Base-by-base conservation (phyloP, 2,329 filamentous ascomycete species). In the Aspergillus uvarum region DNA sequence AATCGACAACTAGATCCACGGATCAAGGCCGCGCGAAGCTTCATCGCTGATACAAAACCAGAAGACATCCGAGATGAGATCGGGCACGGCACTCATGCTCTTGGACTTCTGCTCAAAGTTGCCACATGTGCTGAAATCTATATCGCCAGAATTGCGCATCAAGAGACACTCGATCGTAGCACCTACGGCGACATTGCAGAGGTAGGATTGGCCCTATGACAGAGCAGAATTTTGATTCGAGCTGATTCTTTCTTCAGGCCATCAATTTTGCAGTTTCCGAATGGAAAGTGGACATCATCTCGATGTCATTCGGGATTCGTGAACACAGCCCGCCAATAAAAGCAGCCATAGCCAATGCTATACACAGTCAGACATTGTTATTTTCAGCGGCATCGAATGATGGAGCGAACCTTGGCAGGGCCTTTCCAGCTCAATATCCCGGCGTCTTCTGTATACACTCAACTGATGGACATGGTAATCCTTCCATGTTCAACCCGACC, bases 61-160 rank as follows among this genome's bases (percentile, higher is more conserved):
- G 42, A 59, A 42, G 60, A 64, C 53, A 58, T 63, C 57, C 58
- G 49, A 59, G 64, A 66, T 49, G 59, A 61, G 48, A 61, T 61
- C 35, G 38, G 38, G 38, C 70, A 73, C 49, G 71, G 71, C 42
- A 73, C 70, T 58, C 69, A 72, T 67, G 64, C 65, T 63, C 65
- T 67, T 48, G 69, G 65, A 22, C 63, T 73, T 12, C 53, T 73
- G n/a, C 63, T 68, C 32, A 66, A 66, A 57, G 60, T 71, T 59
- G 71, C 70, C 21, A 57, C 69, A 19, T 59, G 63, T 52, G 68
- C 70, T 60, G 68, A 73, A 56, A 68, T 73, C 47, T 72, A 72
- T 60, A 59, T 73, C 54, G 70, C 69, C 52, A 66, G 59, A 64
- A 62, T 42, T 4, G 38, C 38, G 38, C 38, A 42, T 42, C 38